Conservation (phyloP, 2,329 filamentous ascomycete genomes). For the Phialophora tarda region DNA sequence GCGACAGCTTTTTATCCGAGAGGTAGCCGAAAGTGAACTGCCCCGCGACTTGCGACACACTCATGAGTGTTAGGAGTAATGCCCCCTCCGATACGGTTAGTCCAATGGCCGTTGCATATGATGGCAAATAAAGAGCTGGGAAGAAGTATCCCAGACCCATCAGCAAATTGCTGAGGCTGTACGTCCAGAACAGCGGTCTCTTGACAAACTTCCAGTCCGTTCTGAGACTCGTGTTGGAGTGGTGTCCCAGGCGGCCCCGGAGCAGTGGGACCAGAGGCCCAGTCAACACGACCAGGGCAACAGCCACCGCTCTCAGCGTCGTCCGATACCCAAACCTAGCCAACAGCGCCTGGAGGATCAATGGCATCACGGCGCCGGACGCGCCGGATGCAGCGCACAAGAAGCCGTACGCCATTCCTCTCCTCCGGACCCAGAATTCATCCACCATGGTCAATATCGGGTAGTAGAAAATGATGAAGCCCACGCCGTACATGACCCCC, state of each 20-base stretch:
- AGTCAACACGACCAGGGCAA: constrained; percentile 47
- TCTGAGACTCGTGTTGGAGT: constrained; percentile 43
- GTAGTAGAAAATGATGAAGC: constrained; percentile 49
- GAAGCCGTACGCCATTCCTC: constrained; percentile 44
- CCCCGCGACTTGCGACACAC: constrained; percentile 32
- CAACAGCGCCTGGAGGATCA: constrained; percentile 53
- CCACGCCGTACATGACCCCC: constrained; percentile 49
- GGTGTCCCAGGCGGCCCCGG: constrained; percentile 46
- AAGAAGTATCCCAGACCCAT: constrained; percentile 48
- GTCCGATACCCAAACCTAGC: constrained; percentile 49
- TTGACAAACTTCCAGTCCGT: constrained; percentile 46
- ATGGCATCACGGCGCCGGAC: constrained; percentile 54
- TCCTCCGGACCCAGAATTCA: constrained; percentile 48
- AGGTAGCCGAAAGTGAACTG: constrained; percentile 42
- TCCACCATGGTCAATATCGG: constrained; percentile 50
- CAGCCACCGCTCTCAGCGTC: constrained; percentile 52
- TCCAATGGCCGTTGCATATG: constrained; percentile 42
- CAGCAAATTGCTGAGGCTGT: constrained; percentile 52
- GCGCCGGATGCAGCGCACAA: constrained; percentile 47
- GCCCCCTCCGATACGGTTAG: constrained; percentile 30
- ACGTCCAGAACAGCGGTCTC: constrained; percentile 51
- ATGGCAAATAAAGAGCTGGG: constrained; percentile 48
- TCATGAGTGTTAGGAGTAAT: constrained; percentile 36
- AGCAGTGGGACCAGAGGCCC: constrained; percentile 50
- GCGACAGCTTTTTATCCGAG: constrained; percentile 49